These are phyloP conservation scores for Penicillium sp. DNA, from an alignment of 2,329 filamentous ascomycete genomes.

Conservation along the genomic window DNA sequence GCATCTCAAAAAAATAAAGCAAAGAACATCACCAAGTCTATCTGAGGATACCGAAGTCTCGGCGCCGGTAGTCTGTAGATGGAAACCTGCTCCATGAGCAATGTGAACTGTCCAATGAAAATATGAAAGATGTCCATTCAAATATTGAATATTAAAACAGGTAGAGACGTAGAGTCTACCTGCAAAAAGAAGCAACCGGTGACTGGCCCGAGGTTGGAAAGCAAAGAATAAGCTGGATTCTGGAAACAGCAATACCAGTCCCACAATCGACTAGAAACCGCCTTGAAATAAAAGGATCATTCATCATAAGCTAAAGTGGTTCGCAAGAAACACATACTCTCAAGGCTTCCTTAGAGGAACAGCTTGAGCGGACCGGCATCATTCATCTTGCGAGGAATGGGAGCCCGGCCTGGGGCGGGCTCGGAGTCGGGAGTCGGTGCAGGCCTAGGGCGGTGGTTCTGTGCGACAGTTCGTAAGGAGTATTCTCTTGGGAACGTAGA, in stretches of 20 bases:
- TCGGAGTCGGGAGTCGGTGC: neutral
- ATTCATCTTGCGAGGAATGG: neutral
- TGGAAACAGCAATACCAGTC: neutral
- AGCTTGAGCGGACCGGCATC: neutral
- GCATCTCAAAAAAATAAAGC: neutral
- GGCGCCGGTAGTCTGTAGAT: neutral
- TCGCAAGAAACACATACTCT: neutral
- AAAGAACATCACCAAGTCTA: neutral
- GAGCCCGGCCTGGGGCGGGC: slow-evolving; percentile 1
- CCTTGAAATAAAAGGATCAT: neutral
- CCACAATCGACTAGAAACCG: neutral
- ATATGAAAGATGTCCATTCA: too few relatives aligned
- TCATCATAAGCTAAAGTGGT: neutral
- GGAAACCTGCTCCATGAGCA: neutral
- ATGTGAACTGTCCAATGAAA: neutral
- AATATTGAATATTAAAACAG: too few relatives aligned
- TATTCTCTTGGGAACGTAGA: neutral
- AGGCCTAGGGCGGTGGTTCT: neutral
- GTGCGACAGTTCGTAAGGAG: neutral
- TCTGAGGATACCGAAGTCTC: neutral
- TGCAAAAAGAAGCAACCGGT: neutral
- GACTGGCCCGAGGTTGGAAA: neutral
- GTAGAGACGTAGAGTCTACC: too few relatives aligned
- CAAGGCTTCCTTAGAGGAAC: neutral
- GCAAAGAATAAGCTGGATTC: neutral